Base-by-base conservation (phyloP, 768 basidiomycete species). In the Russula sp. region DNA sequence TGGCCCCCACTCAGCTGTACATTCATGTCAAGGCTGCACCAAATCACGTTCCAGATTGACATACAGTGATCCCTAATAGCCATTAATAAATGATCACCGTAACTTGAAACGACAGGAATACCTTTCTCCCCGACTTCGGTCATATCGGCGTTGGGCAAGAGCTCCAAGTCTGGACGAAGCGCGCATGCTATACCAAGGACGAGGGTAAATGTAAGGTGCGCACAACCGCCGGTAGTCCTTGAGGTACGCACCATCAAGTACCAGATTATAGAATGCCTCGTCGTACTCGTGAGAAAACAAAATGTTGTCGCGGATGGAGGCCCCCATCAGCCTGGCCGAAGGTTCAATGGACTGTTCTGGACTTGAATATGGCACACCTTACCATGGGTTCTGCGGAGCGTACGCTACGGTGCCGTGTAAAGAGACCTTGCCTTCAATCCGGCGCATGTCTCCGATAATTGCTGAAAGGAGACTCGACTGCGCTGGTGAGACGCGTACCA, bases 251-350 rank as follows among this genome's bases (percentile, higher is more conserved):
- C 90, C 89, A 77, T 94, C 90, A 4, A 94, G 73, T 5, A 94
- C 92, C 16, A 86, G 70, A 58, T 89, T 81, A 68, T 95, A 96
- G 68, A 92, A 96, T 0, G 78, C 79, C 64, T 89, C 87, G 56
- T 98, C 94, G 65, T 88, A 97, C 68, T 86, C 82, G 73, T 95
- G 89, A 10, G 87, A 93, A 75, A 98, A 98, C 39, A 91, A 71
- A 64, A 98, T 98, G 70, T 98, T 98, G 48, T 94, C 91, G 42
- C 88, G 83, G 55, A 98, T 82, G 2, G 90, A 87, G 0, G 91
- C 84, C 2, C 91, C 92, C 73, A 95, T 80, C 49, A 97, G 84
- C 89, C 88, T 89, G 34, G 4, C 13, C 32, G 2, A 6, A 32
- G 5, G n/a, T 42, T 66, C 34, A 59, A 37, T 20, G 6, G 44